phyloP scores from a whole-genome alignment of 75 land plant species.

The Pseudotsuga menziesii region DNA sequence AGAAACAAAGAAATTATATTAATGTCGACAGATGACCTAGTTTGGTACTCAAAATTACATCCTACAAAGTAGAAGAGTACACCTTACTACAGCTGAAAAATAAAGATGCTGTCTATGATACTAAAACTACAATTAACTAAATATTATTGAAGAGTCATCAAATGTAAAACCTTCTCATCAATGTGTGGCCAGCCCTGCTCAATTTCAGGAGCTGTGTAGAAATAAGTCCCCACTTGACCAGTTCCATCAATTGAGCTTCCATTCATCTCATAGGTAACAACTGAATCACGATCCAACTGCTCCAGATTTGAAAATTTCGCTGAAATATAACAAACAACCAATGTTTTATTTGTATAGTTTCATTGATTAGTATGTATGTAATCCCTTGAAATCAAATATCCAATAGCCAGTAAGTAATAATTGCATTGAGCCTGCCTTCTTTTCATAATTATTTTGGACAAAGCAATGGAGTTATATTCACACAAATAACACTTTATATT shows the following conservation, averaged over 20 bases:
- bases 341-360: neutral
- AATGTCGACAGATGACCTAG: too few species aligned
- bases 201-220: conserved; percentile 98
- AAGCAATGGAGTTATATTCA: too few species aligned
- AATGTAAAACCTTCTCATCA: conserved; percentile 76
- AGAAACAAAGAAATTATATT: too few species aligned
- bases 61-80: neutral
- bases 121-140: neutral
- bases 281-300: conserved; percentile 72
- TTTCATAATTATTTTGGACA: neutral
- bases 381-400: neutral
- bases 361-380: neutral
- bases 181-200: conserved; percentile 95
- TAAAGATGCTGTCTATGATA: neutral
- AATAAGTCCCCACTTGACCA: conserved; percentile 97
- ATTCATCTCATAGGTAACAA: conserved; percentile 38
- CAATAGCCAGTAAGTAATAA: neutral
- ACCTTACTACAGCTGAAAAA: neutral
- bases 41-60: too few species aligned
- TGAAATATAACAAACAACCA: conserved; percentile 30
- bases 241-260: conserved; percentile 89
- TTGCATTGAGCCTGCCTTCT: neutral
- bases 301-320: conserved; percentile 94
- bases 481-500: neutral
- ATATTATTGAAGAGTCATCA: neutral